Base-by-base conservation (phyloP, 2,329 filamentous ascomycete species). In the Mariannaea elegans region DNA sequence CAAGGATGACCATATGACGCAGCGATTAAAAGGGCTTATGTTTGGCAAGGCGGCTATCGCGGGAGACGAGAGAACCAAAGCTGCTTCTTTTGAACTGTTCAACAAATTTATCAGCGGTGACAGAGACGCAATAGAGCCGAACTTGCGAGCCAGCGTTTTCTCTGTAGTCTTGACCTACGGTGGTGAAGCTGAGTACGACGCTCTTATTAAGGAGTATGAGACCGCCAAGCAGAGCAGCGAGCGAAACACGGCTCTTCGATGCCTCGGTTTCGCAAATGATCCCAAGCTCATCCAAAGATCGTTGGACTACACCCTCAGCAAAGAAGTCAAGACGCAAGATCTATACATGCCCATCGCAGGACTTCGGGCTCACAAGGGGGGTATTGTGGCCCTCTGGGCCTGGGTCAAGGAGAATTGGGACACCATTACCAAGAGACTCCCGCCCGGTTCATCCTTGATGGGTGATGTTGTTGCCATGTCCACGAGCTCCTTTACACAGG, bases 381-480 rank as follows among this genome's bases (percentile, higher is more conserved):
- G 94, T 67, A 90, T 97, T 56, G 82, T 91, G 57, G 91, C 91
- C 7, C 84, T 97, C 57, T 97, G 91, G 84, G 77, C 76, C 16
- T 98, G 92, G 91, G 83, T 97, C 81, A 91, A 89, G 73, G 83
- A 88, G 66, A 95, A 97, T 79, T 98, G 94, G 93, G 91, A 92
- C n/a, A 84, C 87, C 31, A 82, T 98, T 41, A 86, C 87, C 75
- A 88, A 91, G 82, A 89, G 91, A 72, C 86, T 97, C 44, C 94
- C 93, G 24, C 92, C 94, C n/a, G 90, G 88, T 16, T 85, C 96
- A 67, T 90, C 90, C 34, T 94, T 98, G 86, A 83, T 98, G 45
- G 91, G 93, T 65, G 89, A 86, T 42, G 89, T 97, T 69, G 92
- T 98, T 3, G 87, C 88, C 58, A 91, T 97, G 69, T 90, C 89